Base-by-base conservation (phyloP, 2,329 filamentous ascomycete genomes). In the Cercospora sesami region DNA sequence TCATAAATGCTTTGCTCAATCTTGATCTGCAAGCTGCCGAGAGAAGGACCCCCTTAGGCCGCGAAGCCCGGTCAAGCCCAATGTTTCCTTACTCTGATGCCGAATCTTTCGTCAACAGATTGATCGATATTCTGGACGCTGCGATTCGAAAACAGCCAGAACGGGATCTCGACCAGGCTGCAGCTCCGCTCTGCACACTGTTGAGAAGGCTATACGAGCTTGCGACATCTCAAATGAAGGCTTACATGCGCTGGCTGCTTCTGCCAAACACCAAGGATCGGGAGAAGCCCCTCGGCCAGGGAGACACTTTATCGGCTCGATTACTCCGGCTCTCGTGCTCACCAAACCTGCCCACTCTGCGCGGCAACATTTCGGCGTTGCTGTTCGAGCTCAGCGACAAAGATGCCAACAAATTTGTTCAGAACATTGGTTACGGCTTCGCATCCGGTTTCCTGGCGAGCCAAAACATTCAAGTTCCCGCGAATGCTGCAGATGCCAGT, bases 371-470 rank as follows among this genome's bases (percentile, higher is more conserved):
- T 63, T 91, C 91, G 0, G 85, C 90, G 31, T 84, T 99, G 26
- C 86, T 97, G 69, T 99, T 96, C 77, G 91, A 96, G 71, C 84
- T 98, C 30, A 97, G 93, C 0, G 90, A 90, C 71, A 91, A 89
- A 73, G 89, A 97, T 74, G 87, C 94, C 0, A 86, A 86, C 16
- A 90, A 85, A 31, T 95, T 97, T 75, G 91, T 98, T 0, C 86
- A 91, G 62, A 97, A 97, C 73, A 92, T 99, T 12, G 95, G 95
- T 0, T 99, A 97, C 77, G 95, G 95, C 0, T 97, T 92, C 76
- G 95, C 95, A 0, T 92, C 93, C 0, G 95, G 95, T 0, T 97
- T 95, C 77, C 82, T 99, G 16, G 90, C 94, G 81, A 90, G 91
- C 70, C 91, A 94, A 70, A 92, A 95, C 65, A 88, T 98, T 12